phyloP scores from a whole-genome alignment of 2,329 filamentous ascomycete genomes.

The Emmonsiellopsis sp. region DNA sequence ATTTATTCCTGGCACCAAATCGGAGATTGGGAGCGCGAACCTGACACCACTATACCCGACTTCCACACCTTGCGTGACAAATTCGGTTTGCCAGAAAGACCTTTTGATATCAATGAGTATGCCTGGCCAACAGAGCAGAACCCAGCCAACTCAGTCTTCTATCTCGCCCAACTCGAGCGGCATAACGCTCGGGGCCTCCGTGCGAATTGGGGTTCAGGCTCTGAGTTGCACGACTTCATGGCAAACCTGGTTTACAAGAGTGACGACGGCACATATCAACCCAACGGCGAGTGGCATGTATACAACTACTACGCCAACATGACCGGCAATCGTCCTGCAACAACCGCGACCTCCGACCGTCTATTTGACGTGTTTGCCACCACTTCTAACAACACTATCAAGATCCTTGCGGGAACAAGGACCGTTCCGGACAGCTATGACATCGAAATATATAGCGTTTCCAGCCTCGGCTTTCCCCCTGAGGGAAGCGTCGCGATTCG shows the following conservation, averaged over 20 bases:
- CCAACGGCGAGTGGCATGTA: constrained; percentile 35
- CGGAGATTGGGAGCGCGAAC: constrained; percentile 11
- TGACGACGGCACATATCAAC: constrained; percentile 23
- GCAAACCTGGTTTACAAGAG: constrained; percentile 31
- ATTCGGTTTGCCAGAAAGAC: no score
- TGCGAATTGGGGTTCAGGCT: constrained; percentile 37
- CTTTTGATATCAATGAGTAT: constrained; percentile 39
- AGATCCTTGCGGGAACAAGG: constrained; percentile 25
- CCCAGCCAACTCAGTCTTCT: constrained; percentile 31
- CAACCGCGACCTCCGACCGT: constrained; percentile 24
- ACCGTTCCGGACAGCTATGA: constrained; percentile 21
- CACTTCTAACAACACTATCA: constrained; percentile 18
- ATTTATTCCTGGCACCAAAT: constrained; percentile 40
- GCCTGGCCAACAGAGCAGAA: constrained; percentile 33
- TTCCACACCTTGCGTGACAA: no score
- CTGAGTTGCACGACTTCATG: constrained; percentile 37
- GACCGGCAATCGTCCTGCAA: constrained; percentile 30
- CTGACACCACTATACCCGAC: no score
- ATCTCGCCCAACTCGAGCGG: constrained; percentile 40
- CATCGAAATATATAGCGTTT: constrained; percentile 25
- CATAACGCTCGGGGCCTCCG: constrained; percentile 33
- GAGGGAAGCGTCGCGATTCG: constrained; percentile 26
- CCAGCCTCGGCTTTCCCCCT: constrained; percentile 24
- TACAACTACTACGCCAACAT: constrained; percentile 38
- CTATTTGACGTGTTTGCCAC: constrained; percentile 30